Evolutionary conservation across 225 moss, liverwort and hornwort species (phyloP).

Genomic region (Polytrichum formosum): DNA sequence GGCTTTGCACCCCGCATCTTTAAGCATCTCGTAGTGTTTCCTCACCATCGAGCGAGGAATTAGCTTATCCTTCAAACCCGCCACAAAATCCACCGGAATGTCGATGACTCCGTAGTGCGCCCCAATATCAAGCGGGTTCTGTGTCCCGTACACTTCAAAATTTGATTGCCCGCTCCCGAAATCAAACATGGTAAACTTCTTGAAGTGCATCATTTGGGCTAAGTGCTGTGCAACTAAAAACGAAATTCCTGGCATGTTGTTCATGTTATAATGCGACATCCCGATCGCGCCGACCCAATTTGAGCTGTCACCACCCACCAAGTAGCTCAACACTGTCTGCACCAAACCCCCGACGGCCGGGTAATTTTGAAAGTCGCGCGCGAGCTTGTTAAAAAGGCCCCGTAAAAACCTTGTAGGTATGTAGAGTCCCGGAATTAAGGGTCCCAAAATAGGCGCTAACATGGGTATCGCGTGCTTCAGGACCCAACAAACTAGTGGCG

Average conservation of each 20-base stretch:
- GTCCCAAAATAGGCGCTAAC: conserved; percentile 48
- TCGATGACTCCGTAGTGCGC: conserved; percentile 64
- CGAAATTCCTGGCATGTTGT: conserved; percentile 82
- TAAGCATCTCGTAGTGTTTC: conserved; percentile 58
- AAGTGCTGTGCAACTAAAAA: conserved; percentile 64
- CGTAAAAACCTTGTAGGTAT: conserved; percentile 73
- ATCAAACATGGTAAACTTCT: conserved; percentile 59
- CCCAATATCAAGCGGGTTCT: conserved; percentile 63
- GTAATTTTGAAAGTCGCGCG: conserved; percentile 75
- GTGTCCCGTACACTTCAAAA: conserved; percentile 57
- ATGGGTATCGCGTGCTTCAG: conserved; percentile 41
- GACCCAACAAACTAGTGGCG: conserved; percentile 29
- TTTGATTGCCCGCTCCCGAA: conserved; percentile 52
- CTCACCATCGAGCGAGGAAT: conserved; percentile 68
- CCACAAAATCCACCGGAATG: conserved; percentile 73
- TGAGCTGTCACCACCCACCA: conserved; percentile 68
- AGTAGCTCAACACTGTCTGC: conserved; percentile 57
- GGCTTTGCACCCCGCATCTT: conserved; percentile 44
- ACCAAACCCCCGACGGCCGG: conserved; percentile 73
- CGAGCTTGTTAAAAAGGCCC: conserved; percentile 74
- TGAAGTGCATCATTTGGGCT: conserved; percentile 62
- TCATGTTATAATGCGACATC: conserved; percentile 87
- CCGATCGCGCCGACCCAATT: conserved; percentile 80
- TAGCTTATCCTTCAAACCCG: conserved; percentile 65
- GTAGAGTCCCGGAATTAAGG: conserved; percentile 67